phyloP scores from a whole-genome alignment of 163 green algal species.

The Volvox carteri region DNA sequence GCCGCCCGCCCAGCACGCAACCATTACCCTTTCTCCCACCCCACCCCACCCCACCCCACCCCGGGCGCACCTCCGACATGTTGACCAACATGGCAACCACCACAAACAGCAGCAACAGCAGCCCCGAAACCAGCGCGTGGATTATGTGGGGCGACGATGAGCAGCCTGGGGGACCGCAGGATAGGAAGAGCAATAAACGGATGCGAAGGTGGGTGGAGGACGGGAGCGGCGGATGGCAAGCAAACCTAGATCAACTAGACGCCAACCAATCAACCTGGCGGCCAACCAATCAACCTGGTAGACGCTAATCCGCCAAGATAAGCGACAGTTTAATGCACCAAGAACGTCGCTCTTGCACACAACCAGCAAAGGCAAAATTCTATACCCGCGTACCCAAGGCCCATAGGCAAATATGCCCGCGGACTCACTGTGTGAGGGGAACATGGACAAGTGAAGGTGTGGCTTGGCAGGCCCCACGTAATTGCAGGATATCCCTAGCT shows the following conservation, averaged over 20 bases:
- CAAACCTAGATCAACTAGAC: background rate
- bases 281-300: too few relatives aligned
- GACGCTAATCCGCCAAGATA: too few relatives aligned
- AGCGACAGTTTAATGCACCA: too few relatives aligned
- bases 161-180: background rate
- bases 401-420: too few relatives aligned
- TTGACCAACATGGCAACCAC: constrained; percentile 42
- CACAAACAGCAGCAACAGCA: constrained; percentile 34
- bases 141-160: background rate
- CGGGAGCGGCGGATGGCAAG: background rate
- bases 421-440: constrained; percentile 44
- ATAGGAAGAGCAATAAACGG: too few relatives aligned
- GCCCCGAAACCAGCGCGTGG: constrained; percentile 16
- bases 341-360: too few relatives aligned
- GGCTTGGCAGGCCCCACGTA: constrained; percentile 7
- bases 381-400: too few relatives aligned
- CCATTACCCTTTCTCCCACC: too few relatives aligned
- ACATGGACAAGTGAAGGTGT: constrained; percentile 22
- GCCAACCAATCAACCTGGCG: background rate
- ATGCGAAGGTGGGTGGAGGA: background rate
- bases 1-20: too few relatives aligned
- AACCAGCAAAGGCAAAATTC: too few relatives aligned
- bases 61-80: constrained; percentile 35
- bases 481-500: constrained; percentile 46
- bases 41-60: too few relatives aligned